Evolutionary conservation across 164 flowering plant genomes (phyloP), one percentile per base, ranked within the genome.

Genomic region (Nymphaea colorata): DNA sequence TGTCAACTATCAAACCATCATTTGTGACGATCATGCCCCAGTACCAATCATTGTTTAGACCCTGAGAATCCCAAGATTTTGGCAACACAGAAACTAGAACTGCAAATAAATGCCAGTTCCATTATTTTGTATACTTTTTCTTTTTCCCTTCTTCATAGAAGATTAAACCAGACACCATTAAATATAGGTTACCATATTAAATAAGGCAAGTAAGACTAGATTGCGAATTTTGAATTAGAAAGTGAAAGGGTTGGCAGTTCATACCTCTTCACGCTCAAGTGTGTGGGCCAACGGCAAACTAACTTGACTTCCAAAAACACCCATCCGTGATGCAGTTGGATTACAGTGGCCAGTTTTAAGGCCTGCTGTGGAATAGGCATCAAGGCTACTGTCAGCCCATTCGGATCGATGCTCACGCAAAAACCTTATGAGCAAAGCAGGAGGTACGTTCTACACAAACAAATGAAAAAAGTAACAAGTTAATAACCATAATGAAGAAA

Each of bases 361-460:
- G 62, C 90, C 88, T 18, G 94, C 86, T 72, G 96, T 93, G 16
- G 96, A 81, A 74, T 90, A 95, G 16, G 92, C 92, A 81, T 95
- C 98, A 63, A 95, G 85, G 43, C 76, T 85, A 75, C 76, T 79
- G 74, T 95, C 99, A 14, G 98, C 96, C 99, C 99, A 95, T 75
- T 95, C 99, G 53, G 99, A 92, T 60, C 99, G 82, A 63, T 95
- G 99, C 82, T 95, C 99, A 45, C 99, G 75, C 70, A 95, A 73
- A 74, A 95, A 95, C 59, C 98, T 79, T 11, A 95, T 86, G 6
- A 95, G 91, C 68, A 95, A 77, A 15, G 98, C 97, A 5, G 99
- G 97, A 67, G 99, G 96, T 42, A 95, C 99, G 80, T 95, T 92
- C 99, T 95, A 81, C 72, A 76, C 15, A 61, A 11, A 61, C 36